phyloP scores from a whole-genome alignment of 2,329 filamentous ascomycete genomes.

The Akanthomyces lecanii region DNA sequence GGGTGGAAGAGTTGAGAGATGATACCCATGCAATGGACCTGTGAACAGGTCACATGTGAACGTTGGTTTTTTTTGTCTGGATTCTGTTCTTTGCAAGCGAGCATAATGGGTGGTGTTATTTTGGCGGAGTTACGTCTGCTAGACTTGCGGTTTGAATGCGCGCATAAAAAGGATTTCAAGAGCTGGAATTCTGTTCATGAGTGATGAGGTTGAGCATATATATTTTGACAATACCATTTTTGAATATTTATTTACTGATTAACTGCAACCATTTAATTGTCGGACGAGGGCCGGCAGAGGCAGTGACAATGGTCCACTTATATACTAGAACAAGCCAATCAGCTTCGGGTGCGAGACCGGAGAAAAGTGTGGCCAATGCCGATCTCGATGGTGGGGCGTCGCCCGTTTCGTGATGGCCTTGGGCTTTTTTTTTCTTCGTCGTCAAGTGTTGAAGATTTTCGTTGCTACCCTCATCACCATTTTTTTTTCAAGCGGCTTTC shows the following conservation, averaged over 20 bases:
- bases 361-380: conserved; percentile 12
- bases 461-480: conserved; percentile 15
- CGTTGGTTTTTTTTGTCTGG: background rate
- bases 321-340: background rate
- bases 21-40: conserved; percentile 50
- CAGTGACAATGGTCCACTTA: background rate
- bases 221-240: conserved; percentile 3
- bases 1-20: conserved; percentile 55
- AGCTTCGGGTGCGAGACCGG: background rate
- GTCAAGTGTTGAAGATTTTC: background rate
- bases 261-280: too few relatives aligned
- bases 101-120: background rate
- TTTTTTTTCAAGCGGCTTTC: conserved; percentile 11
- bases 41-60: conserved; percentile 22
- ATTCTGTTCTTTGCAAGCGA: conserved; percentile 1
- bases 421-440: conserved; percentile 16
- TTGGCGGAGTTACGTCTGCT: background rate
- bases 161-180: conserved; percentile 5
- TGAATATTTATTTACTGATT: background rate
- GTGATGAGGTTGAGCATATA: conserved; percentile 11
- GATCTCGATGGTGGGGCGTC: background rate
- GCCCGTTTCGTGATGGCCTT: conserved; percentile 1
- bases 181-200: background rate
- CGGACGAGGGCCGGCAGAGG: background rate
- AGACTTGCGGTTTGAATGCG: background rate